Base-by-base conservation (phyloP, 1,284 basidiomycete species). In the Malassezia nana region DNA sequence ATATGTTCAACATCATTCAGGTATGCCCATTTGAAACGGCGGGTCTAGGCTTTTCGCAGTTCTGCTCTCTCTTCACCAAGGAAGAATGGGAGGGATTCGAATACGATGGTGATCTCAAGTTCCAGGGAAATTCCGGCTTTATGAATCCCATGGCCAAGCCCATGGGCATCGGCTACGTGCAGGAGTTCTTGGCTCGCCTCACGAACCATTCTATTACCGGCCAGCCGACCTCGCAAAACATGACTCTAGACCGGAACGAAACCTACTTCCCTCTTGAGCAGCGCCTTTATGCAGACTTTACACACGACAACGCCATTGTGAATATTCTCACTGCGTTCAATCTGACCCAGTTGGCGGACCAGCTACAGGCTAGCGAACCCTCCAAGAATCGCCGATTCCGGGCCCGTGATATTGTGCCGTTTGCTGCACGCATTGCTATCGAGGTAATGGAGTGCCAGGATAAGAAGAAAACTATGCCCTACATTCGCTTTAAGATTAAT, bases 61-160 rank as follows among this genome's bases (percentile, higher is more conserved):
- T 92, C 76, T 95, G 90, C 65, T 81, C 82, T 51, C 77, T 94
- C 0, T 94, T 94, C 76, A 89, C 86, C 0, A 79, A 85, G 69
- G 83, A 86, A 42, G 89, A 94, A 74, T 89, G 88, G 84, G 80
- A 84, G 62, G 87, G 86, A 6, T 91, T 87, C 42, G 64, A 69
- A 46, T 69, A 67, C 72, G 81, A 87, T 69, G 87, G 90, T 50
- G 63, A 65, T 22, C 55, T 71, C 4, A 53, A 65, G 44, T 65
- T 64, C 39, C 46, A 48, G 7, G 63, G 66, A 12, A 81, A 83
- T 66, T 84, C 84, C 9, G 85, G 83, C 0, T 85, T 84, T 66
- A 87, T 87, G 16, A 84, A 83, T 1, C 87, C 89, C 0, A 81
- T 85, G 16, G 81, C 81, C 1, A 82, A 83, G 8, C 83, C 84